Evolutionary conservation across 768 basidiomycete species (phyloP).

Genomic region (Mycena alexandri): DNA sequence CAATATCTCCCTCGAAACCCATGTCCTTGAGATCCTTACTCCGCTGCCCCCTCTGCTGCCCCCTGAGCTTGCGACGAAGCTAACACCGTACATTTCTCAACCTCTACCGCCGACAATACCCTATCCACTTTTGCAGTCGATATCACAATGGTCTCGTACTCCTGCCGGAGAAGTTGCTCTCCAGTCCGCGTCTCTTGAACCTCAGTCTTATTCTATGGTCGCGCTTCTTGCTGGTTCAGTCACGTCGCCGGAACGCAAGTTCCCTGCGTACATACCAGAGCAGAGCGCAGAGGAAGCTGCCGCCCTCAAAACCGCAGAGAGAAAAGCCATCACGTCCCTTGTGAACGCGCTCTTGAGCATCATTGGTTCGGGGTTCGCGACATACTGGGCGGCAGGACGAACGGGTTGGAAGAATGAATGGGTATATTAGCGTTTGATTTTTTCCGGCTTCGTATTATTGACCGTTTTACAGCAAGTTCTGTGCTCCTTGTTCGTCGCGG

Average conservation of each 20-base stretch:
- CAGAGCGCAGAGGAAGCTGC: slow-evolving; percentile 62
- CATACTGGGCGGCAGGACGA: slow-evolving; percentile 79
- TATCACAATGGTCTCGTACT: slow-evolving; percentile 80
- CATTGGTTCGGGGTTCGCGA: slow-evolving; percentile 71
- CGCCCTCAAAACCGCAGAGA: slow-evolving; percentile 63
- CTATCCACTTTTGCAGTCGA: slow-evolving; percentile 66
- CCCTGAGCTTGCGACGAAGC: slow-evolving; percentile 53
- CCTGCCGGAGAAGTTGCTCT: slow-evolving; percentile 56
- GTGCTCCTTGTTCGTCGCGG: slow-evolving; percentile 69
- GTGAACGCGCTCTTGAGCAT: slow-evolving; percentile 82
- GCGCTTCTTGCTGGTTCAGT: slow-evolving; percentile 81
- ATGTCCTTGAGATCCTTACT: slow-evolving; percentile 64
- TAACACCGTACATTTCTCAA: slow-evolving; percentile 55
- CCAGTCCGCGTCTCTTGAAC: slow-evolving; percentile 59
- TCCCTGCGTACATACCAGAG: slow-evolving; percentile 64
- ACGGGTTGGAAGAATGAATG: slow-evolving; percentile 80
- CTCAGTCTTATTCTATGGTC: slow-evolving; percentile 74
- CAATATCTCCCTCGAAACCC: slow-evolving; percentile 77
- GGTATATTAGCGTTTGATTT: slow-evolving; percentile 59
- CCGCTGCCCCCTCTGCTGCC: slow-evolving; percentile 64
- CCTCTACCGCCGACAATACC: slow-evolving; percentile 64
- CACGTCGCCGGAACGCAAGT: slow-evolving; percentile 83
- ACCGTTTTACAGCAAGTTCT: slow-evolving; percentile 63
- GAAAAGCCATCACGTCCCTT: slow-evolving; percentile 75
- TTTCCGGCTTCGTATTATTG: slow-evolving; percentile 19